phyloP scores from a whole-genome alignment of 345 rosid genomes.

The Heritiera littoralis region DNA sequence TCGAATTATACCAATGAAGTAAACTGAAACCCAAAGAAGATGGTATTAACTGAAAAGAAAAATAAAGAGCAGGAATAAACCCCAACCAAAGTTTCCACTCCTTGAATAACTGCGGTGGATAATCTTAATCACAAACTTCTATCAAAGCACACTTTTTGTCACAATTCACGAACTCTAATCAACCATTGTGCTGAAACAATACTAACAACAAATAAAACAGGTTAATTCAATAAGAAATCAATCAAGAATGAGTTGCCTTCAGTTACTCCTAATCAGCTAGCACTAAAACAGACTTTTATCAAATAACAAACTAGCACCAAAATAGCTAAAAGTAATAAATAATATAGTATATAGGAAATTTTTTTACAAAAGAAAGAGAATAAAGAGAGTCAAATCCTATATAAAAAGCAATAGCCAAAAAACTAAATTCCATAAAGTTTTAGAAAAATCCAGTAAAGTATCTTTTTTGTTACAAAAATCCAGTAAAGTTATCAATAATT shows the following conservation, averaged over 20 bases:
- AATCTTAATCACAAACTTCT: neutral
- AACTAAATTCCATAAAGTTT: conserved; percentile 5
- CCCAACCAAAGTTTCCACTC: neutral
- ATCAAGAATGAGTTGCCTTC: neutral
- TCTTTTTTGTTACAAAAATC: neutral
- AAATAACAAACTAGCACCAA: neutral
- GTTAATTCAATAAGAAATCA: neutral
- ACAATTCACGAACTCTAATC: neutral
- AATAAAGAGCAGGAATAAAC: neutral
- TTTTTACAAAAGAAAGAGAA: neutral
- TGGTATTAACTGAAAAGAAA: neutral
- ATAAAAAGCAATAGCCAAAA: conserved; percentile 4
- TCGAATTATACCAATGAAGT: neutral
- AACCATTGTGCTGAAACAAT: conserved; percentile 2
- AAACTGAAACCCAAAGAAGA: neutral
- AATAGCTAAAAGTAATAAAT: neutral
- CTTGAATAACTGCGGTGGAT: neutral
- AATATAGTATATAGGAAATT: neutral
- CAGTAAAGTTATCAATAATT: neutral
- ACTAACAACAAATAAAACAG: neutral
- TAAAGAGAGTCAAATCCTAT: neutral
- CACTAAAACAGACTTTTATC: neutral
- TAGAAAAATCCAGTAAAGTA: neutral
- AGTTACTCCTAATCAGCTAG: neutral
- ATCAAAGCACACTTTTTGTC: neutral